Conservation (phyloP, 305 asterid species). For the Fraxinus nigra region DNA sequence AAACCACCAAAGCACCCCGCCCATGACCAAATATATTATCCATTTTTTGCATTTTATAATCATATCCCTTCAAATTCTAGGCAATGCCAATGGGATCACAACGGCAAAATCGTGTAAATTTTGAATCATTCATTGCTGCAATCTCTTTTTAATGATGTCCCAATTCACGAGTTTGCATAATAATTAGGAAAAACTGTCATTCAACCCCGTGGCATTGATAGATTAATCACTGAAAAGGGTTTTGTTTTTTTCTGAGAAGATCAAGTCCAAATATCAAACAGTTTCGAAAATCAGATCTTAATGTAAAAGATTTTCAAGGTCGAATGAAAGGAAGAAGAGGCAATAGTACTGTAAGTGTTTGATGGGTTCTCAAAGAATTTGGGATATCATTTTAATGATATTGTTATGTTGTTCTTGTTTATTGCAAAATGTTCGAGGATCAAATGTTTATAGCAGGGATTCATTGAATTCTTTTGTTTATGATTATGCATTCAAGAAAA, state of each 20-base stretch:
- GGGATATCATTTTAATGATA: conserved; percentile 27
- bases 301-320: conserved; percentile 2
- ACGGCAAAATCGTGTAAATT: conserved; percentile 17
- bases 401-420: conserved; percentile 23
- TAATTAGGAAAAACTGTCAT: neutral
- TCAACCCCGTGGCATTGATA: neutral
- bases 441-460: conserved; percentile 21
- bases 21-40: conserved; percentile 32
- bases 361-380: conserved; percentile 51
- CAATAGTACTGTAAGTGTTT: conserved; percentile 18
- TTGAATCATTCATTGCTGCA: conserved; percentile 23
- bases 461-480: conserved; percentile 54
- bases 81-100: conserved; percentile 35
- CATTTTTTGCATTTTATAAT: conserved; percentile 12
- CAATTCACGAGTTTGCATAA: neutral
- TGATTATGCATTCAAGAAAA: conserved; percentile 35
- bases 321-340: conserved; percentile 29
- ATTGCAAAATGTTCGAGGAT: conserved; percentile 24
- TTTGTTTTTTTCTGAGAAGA: neutral
- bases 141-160: conserved; percentile 3
- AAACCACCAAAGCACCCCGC: neutral
- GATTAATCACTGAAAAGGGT: neutral
- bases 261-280: neutral
- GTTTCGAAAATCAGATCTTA: conserved; percentile 5
- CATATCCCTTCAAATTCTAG: conserved; percentile 30